Evolutionary conservation across 805 yeast genomes (phyloP), one percentile per base, ranked within the genome.

Genomic region (Dipodascopsis tothii): DNA sequence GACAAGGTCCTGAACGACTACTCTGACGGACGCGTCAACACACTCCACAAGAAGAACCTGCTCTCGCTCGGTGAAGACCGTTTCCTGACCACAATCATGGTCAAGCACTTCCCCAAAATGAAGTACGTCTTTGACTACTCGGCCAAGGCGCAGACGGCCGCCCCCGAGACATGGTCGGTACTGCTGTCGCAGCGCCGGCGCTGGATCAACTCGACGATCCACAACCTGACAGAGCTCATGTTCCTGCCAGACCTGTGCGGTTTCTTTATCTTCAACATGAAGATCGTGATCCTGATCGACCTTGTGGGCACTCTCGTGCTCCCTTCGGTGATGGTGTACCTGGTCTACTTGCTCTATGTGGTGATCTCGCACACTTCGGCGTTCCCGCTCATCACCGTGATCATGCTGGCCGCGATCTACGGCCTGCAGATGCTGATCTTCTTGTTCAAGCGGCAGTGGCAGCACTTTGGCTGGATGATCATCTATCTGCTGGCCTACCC

Each of bases 131-230:
- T 77, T 55, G 70, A 74, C 2, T 71, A 80, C 2, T 78, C 77
- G 55, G 81, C 81, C 3, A 68, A 71, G 22, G 75, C 80, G 56
- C 67, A 71, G 53, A 77, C 82, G 1, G 64, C 72, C 43, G 81
- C 75, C 3, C 82, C 82, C 1, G 77, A 71, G 45, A 63, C 65
- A 33, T 72, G 75, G 56, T 60, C 57, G 44, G 74, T 74, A 39
- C 63, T 74, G 50, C 65, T 74, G 40, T 74, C 79, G 2, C 79
- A 74, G 59, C 71, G 79, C 55, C 74, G 79, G 60, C 75, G 82
- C 51, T 77, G 82, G 82, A 77, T 77, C 56, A 77, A 77, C 59
- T 77, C 81, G 5, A 77, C 82, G 0, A 79, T 77, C 23, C 82
- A 77, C 60, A 77, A 77, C 54, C 70, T 77, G 58, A 64, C 72